phyloP scores from a whole-genome alignment of 768 basidiomycete genomes.

The Pleurotus pulmonarius region DNA sequence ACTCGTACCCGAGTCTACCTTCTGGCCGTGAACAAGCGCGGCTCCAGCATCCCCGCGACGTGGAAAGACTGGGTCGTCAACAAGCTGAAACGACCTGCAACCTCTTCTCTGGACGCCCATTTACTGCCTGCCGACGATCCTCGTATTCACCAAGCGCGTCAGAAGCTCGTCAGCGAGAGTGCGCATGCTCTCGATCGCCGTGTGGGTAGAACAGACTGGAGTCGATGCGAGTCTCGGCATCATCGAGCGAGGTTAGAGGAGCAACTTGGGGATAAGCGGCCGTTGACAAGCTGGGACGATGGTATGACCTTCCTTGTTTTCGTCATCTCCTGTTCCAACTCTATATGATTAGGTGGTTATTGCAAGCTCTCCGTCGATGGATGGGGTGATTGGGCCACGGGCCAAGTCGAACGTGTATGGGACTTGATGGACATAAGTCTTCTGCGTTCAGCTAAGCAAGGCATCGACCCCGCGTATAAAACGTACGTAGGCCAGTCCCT shows the following conservation, averaged over 20 bases:
- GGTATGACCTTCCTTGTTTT: constrained; percentile 37
- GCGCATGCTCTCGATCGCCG: constrained; percentile 61
- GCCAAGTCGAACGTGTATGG: constrained; percentile 93
- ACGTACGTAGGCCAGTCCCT: constrained; percentile 49
- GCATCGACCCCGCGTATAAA: constrained; percentile 84
- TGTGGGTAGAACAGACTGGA: constrained; percentile 84
- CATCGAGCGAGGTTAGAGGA: constrained; percentile 85
- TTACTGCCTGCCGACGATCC: constrained; percentile 89
- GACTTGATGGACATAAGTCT: constrained; percentile 92
- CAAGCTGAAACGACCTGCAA: constrained; percentile 78
- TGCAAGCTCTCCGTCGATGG: constrained; percentile 86
- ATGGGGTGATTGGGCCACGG: constrained; percentile 93
- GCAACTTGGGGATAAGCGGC: constrained; percentile 74
- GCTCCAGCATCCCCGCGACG: constrained; percentile 54
- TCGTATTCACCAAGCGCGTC: constrained; percentile 84
- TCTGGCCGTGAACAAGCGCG: constrained; percentile 67
- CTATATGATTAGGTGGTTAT: constrained; percentile 54
- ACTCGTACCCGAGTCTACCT: constrained; percentile 91
- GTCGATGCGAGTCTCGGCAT: constrained; percentile 89
- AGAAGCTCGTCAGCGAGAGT: constrained; percentile 74
- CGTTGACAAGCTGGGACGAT: constrained; percentile 92
- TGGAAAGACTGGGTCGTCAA: constrained; percentile 64
- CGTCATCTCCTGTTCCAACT: background rate
- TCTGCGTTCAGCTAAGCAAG: constrained; percentile 75
- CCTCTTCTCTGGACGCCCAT: constrained; percentile 87